These are phyloP conservation scores for Carex cristatella DNA, from an alignment of 176 grass and related monocot species.

Conservation along the genomic window DNA sequence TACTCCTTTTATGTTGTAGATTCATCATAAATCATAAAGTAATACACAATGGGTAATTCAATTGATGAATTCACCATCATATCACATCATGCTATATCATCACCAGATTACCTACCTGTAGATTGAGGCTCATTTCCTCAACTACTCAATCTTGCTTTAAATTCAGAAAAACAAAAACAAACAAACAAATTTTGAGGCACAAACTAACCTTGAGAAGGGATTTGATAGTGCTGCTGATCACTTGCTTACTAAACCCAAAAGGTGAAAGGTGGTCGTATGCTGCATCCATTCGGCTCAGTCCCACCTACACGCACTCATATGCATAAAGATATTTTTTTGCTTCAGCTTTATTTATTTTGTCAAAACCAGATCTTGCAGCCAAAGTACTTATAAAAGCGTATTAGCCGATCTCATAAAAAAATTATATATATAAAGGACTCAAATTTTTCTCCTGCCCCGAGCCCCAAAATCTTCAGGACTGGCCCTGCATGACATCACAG, in stretches of 20 bases:
- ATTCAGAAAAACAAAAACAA: background rate
- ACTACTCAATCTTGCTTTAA: background rate
- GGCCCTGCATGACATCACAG: background rate
- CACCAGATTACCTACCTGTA: background rate
- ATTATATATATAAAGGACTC: too few species aligned
- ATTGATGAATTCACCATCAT: background rate
- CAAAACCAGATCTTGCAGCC: background rate
- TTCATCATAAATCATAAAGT: background rate
- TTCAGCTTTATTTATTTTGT: background rate
- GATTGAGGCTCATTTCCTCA: background rate
- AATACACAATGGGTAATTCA: background rate
- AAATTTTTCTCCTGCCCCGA: too few species aligned
- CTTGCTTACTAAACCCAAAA: background rate
- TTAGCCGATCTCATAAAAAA: too few species aligned
- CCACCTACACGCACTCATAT: background rate
- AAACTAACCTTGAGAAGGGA: conserved; percentile 17
- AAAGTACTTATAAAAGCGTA: too few species aligned
- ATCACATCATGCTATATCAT: background rate
- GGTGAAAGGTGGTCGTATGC: conserved; percentile 12
- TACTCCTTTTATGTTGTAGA: conserved; percentile 2
- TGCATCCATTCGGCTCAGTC: conserved; percentile 7
- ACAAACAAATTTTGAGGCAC: background rate
- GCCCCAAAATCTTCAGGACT: too few species aligned
- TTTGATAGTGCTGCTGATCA: background rate
- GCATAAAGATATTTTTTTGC: conserved; percentile 1